Conservation (phyloP, 495 filamentous ascomycete genomes). For the Penicillium desertorum region DNA sequence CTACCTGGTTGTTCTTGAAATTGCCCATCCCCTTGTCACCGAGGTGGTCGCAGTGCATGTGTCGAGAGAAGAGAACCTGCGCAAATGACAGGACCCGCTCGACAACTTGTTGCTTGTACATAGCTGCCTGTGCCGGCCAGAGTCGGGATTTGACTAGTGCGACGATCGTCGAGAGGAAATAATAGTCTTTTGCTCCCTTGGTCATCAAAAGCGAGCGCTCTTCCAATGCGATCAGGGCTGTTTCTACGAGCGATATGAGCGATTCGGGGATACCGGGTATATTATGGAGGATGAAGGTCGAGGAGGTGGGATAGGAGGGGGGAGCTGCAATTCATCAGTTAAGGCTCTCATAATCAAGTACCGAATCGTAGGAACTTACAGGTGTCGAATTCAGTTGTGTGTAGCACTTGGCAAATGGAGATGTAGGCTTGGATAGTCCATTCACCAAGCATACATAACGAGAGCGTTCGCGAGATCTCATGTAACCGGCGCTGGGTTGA, state of each 20-base stretch:
- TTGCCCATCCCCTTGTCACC: slow-evolving; percentile 35
- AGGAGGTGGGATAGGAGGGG: slow-evolving; percentile 16
- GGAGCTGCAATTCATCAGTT: slow-evolving; percentile 8
- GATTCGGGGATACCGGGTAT: slow-evolving; percentile 40
- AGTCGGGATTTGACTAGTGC: slow-evolving; percentile 41
- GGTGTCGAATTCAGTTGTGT: slow-evolving; percentile 20
- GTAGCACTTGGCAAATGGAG: slow-evolving; percentile 41
- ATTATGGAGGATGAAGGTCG: slow-evolving; percentile 29
- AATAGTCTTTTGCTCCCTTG: slow-evolving; percentile 49
- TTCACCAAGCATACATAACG: slow-evolving; percentile 40
- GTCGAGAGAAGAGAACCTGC: slow-evolving; percentile 39
- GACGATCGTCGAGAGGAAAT: slow-evolving; percentile 45
- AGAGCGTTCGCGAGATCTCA: slow-evolving; percentile 37
- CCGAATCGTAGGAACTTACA: slow-evolving; percentile 2
- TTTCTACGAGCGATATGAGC: slow-evolving; percentile 39
- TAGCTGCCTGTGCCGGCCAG: slow-evolving; percentile 38
- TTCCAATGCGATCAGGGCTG: slow-evolving; percentile 38
- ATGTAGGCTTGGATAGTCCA: slow-evolving; percentile 44
- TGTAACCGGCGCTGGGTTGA: slow-evolving; percentile 38
- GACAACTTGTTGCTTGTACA: slow-evolving; percentile 43
- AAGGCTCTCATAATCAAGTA: not conserved
- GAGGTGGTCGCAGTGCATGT: slow-evolving; percentile 41
- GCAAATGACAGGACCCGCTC: slow-evolving; percentile 41
- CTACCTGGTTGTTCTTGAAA: slow-evolving; percentile 38
- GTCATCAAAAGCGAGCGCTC: slow-evolving; percentile 35